A percentile compares a stretch with the other conserved stretches of the same genome.
Conservation (phyloP, 164 flowering plant species). For the Saururus chinensis region DNA sequence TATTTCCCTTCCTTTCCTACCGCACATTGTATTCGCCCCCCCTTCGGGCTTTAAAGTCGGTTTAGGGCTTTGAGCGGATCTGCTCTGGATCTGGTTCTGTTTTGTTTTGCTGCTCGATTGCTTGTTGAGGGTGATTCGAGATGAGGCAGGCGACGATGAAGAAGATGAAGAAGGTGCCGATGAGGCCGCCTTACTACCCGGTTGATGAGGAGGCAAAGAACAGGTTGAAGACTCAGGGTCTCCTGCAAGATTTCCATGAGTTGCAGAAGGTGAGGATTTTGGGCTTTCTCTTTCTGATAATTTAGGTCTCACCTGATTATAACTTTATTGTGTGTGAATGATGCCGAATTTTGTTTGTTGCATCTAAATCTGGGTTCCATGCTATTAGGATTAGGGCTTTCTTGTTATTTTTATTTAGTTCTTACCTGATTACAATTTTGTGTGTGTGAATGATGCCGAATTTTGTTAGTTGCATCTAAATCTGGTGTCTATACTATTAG, state of each 20-base stretch:
- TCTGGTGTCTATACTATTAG: neutral
- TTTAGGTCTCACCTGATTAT: neutral
- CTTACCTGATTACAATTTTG: neutral
- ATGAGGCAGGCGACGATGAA: slow-evolving; percentile 27
- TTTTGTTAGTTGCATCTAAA: slow-evolving; percentile 2
- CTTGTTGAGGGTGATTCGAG: neutral
- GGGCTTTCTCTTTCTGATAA: neutral
- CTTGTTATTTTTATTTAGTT: neutral
- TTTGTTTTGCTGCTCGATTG: no score
- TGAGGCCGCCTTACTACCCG: slow-evolving; percentile 17
- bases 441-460: slow-evolving; percentile 14
- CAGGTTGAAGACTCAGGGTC: slow-evolving; percentile 49
- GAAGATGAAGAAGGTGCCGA: slow-evolving; percentile 40
- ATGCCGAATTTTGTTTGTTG: slow-evolving; percentile 19
- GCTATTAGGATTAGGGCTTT: neutral
- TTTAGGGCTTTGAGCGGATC: slow-evolving; percentile 2
- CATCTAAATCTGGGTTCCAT: neutral
- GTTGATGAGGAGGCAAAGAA: slow-evolving; percentile 36
- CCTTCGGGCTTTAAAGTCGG: slow-evolving; percentile 2
- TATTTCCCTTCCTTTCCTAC: slow-evolving; percentile 4
- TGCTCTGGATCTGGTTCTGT: neutral
- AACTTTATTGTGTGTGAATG: neutral
- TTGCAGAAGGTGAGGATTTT: slow-evolving; percentile 38
- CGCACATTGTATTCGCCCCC: slow-evolving; percentile 3
- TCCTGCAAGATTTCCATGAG: slow-evolving; percentile 63